A percentile compares a stretch with the other conserved stretches of the same genome.
These are phyloP conservation scores for Phytophthora tubulina DNA, from an alignment of 352 stramenopile species.

Conservation along the genomic window DNA sequence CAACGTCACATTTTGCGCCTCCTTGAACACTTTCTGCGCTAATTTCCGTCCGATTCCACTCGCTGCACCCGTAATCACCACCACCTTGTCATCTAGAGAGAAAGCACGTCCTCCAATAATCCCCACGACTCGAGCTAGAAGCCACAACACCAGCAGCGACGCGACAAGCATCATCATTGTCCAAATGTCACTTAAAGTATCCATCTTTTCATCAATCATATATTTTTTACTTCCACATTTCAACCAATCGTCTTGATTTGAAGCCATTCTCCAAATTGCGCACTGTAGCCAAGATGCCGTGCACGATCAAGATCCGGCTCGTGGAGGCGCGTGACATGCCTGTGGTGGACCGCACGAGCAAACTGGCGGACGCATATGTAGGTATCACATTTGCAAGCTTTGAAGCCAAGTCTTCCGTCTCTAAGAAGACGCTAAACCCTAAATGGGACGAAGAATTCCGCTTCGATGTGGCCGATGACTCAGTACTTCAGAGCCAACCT, in stretches of 20 bases:
- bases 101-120: slow-evolving; percentile 34
- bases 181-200: not conserved
- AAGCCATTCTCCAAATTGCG: not conserved
- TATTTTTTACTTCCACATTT: not conserved
- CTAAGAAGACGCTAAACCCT: slow-evolving; percentile 95
- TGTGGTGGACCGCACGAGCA: slow-evolving; percentile 84
- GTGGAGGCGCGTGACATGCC: slow-evolving; percentile 91
- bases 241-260: not conserved
- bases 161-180: slow-evolving; percentile 7
- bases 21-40: slow-evolving; percentile 42
- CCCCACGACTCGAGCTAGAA: slow-evolving; percentile 7
- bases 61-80: slow-evolving; percentile 76
- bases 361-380: slow-evolving; percentile 89
- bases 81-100: slow-evolving; percentile 53
- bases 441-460: slow-evolving; percentile 98
- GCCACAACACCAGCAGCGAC: slow-evolving; percentile 17
- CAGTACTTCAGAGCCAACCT: slow-evolving; percentile 97
- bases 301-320: slow-evolving; percentile 92
- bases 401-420: slow-evolving; percentile 90
- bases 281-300: slow-evolving; percentile 70
- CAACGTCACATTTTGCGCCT: slow-evolving; percentile 49
- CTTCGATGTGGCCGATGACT: slow-evolving; percentile 99
- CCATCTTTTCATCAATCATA: not conserved
- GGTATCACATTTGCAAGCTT: slow-evolving; percentile 90
- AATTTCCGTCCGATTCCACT: slow-evolving; percentile 64